These are phyloP conservation scores for Emydomyces testavorans DNA, from an alignment of 2,329 filamentous ascomycete genomes.

Conservation along the genomic window DNA sequence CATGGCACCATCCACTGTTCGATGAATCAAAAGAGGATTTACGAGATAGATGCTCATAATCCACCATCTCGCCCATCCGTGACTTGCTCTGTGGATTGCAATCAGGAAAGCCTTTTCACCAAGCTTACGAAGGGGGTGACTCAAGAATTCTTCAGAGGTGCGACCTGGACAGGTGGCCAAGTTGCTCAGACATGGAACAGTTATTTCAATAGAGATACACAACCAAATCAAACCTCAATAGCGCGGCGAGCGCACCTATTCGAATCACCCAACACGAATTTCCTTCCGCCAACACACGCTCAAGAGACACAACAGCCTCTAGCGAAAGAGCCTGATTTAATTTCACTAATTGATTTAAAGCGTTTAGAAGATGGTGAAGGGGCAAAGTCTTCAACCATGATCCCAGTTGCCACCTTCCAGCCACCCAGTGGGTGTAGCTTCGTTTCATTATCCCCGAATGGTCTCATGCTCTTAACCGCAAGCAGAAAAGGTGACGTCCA, in stretches of 20 bases:
- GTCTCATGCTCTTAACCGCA: conserved; percentile 38
- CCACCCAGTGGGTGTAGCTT: conserved; percentile 41
- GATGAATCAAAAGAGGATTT: conserved; percentile 27
- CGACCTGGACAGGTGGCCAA: conserved; percentile 41
- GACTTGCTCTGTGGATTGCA: conserved; percentile 37
- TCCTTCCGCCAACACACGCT: conserved; percentile 39
- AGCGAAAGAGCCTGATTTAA: conserved; percentile 33
- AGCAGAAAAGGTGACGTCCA: conserved; percentile 41
- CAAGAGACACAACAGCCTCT: conserved; percentile 29
- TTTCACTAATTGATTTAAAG: conserved; percentile 38
- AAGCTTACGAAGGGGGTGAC: conserved; percentile 40
- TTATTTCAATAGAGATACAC: conserved; percentile 39
- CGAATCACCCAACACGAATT: conserved; percentile 19
- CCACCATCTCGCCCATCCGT: conserved; percentile 34
- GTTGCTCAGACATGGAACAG: conserved; percentile 41
- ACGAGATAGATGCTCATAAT: conserved; percentile 34
- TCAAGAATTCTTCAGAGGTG: conserved; percentile 39
- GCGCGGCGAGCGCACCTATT: conserved; percentile 22
- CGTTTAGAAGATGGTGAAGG: conserved; percentile 33
- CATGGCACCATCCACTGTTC: conserved; percentile 32
- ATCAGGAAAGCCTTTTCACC: conserved; percentile 38
- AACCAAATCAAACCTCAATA: conserved; percentile 18
- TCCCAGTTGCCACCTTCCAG: conserved; percentile 37
- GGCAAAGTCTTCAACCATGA: conserved; percentile 25
- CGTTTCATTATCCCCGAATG: conserved; percentile 39